phyloP scores from a whole-genome alignment of 805 yeast species.

The Debaryomyces hansenii region DNA sequence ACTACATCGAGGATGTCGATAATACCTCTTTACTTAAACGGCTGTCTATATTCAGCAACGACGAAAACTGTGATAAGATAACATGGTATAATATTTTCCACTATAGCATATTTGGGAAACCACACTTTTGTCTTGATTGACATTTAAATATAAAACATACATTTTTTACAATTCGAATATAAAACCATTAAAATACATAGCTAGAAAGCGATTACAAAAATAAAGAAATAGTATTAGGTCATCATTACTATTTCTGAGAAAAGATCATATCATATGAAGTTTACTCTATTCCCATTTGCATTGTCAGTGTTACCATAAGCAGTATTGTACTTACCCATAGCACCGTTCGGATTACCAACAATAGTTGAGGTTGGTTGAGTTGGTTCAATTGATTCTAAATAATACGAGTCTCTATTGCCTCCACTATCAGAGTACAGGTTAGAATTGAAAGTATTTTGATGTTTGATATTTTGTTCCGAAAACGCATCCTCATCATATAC shows the following conservation, averaged over 20 bases:
- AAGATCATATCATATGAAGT: conserved; percentile 6
- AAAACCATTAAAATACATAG: not conserved
- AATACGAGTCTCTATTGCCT: conserved; percentile 27
- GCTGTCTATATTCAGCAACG: conserved; percentile 14
- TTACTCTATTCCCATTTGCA: conserved; percentile 10
- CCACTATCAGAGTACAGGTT: conserved; percentile 10
- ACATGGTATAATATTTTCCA: conserved; percentile 55
- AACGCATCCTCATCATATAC: conserved; percentile 28
- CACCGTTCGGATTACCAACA: conserved; percentile 38
- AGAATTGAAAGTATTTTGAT: conserved; percentile 9
- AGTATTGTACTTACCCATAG: conserved; percentile 21
- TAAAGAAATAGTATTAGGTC: not conserved
- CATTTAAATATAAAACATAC: not conserved
- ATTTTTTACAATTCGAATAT: not conserved
- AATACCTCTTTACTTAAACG: not conserved
- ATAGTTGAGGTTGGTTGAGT: conserved; percentile 46
- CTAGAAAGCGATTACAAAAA: conserved; percentile 4
- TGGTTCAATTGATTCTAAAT: conserved; percentile 32
- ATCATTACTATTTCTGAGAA: no score
- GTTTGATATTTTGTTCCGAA: conserved; percentile 7
- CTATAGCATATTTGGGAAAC: conserved; percentile 51
- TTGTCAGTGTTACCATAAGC: conserved; percentile 10
- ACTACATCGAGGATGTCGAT: not conserved
- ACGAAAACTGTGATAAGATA: conserved; percentile 43
- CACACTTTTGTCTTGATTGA: conserved; percentile 30